A percentile compares a stretch with the other conserved stretches of the same genome.
Conservation (phyloP, 2,329 filamentous ascomycete genomes). For the Verruconis gallopava region DNA sequence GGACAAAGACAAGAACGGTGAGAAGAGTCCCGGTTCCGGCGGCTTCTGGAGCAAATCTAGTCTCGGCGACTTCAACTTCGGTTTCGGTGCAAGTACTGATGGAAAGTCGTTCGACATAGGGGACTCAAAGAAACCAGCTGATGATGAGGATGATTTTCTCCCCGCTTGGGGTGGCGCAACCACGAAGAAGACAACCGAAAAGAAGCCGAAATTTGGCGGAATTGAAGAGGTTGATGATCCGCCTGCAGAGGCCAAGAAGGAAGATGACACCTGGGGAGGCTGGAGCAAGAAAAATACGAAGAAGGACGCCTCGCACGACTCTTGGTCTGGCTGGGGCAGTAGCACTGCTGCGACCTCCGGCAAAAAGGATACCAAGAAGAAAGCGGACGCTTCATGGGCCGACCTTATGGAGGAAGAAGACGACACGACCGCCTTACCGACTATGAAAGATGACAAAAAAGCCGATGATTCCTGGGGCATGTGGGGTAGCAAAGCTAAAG, state of each 20-base stretch:
- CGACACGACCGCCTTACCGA: background rate
- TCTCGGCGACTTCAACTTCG: constrained; percentile 11
- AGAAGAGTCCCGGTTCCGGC: constrained; percentile 6
- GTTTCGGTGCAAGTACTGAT: constrained; percentile 8
- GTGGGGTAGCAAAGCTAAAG: background rate
- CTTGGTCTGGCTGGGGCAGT: constrained; percentile 24
- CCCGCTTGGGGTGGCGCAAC: constrained; percentile 4
- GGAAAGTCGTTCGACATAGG: constrained; percentile 2
- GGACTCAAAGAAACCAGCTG: constrained; percentile 5
- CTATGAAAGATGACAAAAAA: background rate
- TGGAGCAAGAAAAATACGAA: constrained; percentile 8
- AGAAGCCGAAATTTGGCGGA: constrained; percentile 13
- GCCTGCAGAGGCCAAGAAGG: background rate
- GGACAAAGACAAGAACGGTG: constrained; percentile 10
- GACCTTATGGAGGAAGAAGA: constrained; percentile 5
- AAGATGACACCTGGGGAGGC: constrained; percentile 8
- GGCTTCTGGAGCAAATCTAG: constrained; percentile 7
- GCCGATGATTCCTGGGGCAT: background rate
- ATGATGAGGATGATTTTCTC: constrained; percentile 8
- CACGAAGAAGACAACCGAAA: constrained; percentile 4
- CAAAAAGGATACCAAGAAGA: constrained; percentile 7
- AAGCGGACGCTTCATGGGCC: constrained; percentile 1
- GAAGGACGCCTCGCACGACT: constrained; percentile 1
- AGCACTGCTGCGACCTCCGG: background rate
- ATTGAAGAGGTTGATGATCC: constrained; percentile 9